Base-by-base conservation (phyloP, 768 basidiomycete genomes). In the Cystofilobasidium bisporidii region DNA sequence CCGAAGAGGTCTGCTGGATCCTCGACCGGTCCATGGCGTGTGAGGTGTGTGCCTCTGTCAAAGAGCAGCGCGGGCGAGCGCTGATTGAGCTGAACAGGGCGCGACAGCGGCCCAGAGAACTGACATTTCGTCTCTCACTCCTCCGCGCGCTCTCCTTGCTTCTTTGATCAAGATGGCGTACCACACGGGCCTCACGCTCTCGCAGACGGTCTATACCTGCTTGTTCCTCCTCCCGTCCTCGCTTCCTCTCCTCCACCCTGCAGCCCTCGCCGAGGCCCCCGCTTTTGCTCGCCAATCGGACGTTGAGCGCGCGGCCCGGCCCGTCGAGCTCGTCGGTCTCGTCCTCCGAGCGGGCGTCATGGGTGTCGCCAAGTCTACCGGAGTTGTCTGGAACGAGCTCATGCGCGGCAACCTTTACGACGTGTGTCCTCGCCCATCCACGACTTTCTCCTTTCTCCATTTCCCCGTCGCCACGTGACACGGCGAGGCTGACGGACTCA, bases 1-100 rank as follows among this genome's bases (percentile, higher is more conserved):
- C 89, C 0, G 83, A 89, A 72, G 90, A 94, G 74, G 74, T 93
- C 28, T 92, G 89, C 75, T 92, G 88, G 87, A 86, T 92, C 26
- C 79, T 94, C 69, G 93, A 94, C 75, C 81, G 84, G 71, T 79
- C 85, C 20, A 79, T 89, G 72, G 82, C 87, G 38, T 86, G 84
- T 72, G 92, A 97, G 83, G 91, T 79, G 38, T 53, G 76, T 65
- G 18, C 28, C 0, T 17, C 45, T 24, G 41, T 53, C 55, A n/a
- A n/a, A n/a, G n/a, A n/a, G n/a, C 24, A 48, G 22, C 26, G 32
- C 1, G 30, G 26, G 36, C 6, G 6, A 5, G 36, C 36, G n/a
- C 36, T 36, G 6, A 36, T 36, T 12, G 36, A 36, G 36, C 36
- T 12, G 36, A n/a, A n/a, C n/a, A n/a, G n/a, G n/a, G n/a, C n/a